Base-by-base conservation (phyloP, 139 green algal species). In the Gonium pectorale region DNA sequence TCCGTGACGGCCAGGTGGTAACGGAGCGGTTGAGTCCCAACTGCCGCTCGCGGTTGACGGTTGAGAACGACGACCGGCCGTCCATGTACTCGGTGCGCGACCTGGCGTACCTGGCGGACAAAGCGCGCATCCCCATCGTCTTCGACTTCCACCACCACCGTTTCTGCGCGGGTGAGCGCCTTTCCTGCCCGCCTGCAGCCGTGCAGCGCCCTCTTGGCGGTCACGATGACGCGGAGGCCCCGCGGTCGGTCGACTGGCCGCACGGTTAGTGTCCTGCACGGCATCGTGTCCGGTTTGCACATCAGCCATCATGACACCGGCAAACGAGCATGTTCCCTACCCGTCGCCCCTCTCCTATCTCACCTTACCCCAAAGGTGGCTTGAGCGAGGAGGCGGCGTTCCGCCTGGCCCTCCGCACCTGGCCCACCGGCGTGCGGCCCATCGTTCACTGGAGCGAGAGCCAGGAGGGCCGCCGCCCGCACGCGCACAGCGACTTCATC, bases 141-240 rank as follows among this genome's bases (percentile, higher is more conserved):
- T 96, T 94, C 83, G 93, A 96, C 83, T 96, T 96, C 69, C 93
- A 96, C 78, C 93, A 96, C 83, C 87, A 92, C 63, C 90, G 87
- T 70, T 95, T 83, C 62, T 83, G 77, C 62, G 74, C 77, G 2
- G 77, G 77, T 83, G 56, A 3, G 72, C 31, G 9, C 8, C 2
- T n/a, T n/a, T n/a, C n/a, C n/a, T n/a, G n/a, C n/a, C n/a, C n/a
- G n/a, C n/a, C n/a, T n/a, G n/a, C n/a, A n/a, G n/a, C n/a, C n/a
- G n/a, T n/a, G n/a, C n/a, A n/a, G n/a, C n/a, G n/a, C n/a, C n/a
- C n/a, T n/a, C n/a, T n/a, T n/a, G n/a, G n/a, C n/a, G n/a, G n/a
- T n/a, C n/a, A n/a, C n/a, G n/a, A n/a, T n/a, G n/a, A n/a, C n/a
- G n/a, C n/a, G n/a, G n/a, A n/a, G n/a, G n/a, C n/a, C n/a, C n/a